These are phyloP conservation scores for Rubia yunnanensis DNA, from an alignment of 257 asterid species.

Conservation along the genomic window DNA sequence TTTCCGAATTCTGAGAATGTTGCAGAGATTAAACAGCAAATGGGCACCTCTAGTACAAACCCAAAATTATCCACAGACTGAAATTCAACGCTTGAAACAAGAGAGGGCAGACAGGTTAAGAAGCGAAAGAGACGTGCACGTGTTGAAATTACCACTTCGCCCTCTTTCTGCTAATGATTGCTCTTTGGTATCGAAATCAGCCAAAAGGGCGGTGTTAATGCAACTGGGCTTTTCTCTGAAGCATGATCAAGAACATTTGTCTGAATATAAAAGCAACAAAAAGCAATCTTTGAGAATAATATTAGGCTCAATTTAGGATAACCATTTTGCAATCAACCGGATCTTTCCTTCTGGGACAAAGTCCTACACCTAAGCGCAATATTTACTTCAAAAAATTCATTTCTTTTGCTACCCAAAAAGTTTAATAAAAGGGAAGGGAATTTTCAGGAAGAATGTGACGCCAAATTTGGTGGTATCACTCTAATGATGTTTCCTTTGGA, in stretches of 20 bases:
- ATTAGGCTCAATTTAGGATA: neutral
- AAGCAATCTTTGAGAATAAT: neutral
- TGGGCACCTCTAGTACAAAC: neutral
- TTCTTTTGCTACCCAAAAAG: neutral
- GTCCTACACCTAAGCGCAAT: neutral
- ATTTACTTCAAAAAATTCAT: neutral
- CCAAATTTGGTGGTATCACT: neutral
- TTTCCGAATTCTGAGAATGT: neutral
- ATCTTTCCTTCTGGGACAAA: neutral
- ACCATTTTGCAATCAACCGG: neutral
- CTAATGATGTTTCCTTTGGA: neutral
- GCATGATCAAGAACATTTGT: neutral
- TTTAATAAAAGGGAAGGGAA: neutral
- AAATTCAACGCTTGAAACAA: neutral
- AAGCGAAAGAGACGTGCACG: neutral
- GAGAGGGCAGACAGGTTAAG: neutral
- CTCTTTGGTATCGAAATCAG: neutral
- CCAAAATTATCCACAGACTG: neutral
- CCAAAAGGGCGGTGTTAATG: neutral
- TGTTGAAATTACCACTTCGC: neutral
- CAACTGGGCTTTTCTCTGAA: neutral
- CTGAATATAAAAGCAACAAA: neutral
- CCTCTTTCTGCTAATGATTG: constrained; percentile 3
- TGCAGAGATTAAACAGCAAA: neutral
- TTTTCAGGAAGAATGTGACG: constrained; percentile 1